Evolutionary conservation across 805 yeast genomes (phyloP), one percentile per base, ranked within the genome.

Genomic region (Lachancea thermotolerans): DNA sequence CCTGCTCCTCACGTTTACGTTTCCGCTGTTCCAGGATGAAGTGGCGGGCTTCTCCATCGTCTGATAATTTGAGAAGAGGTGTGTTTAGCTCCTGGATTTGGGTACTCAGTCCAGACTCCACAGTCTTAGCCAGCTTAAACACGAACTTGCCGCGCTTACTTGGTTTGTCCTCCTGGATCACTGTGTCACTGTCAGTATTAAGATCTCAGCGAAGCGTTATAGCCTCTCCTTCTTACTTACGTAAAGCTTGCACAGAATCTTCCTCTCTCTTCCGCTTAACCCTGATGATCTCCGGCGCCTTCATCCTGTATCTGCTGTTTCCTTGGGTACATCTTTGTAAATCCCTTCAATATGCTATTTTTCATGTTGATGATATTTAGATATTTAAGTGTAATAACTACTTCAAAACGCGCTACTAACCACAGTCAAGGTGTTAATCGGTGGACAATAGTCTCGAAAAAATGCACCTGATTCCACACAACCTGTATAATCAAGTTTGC

Each of bases 251-350:
- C 18, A 91, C 71, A 2, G 97, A 95, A 53, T 87, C 96, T 56
- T 88, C 93, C 43, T 79, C 81, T 48, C 96, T 73, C 58, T 84
- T 83, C 47, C 98, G 75, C 65, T 93, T 91, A 60, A 91, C 85
- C 48, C 96, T 75, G 36, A 91, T 80, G 21, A 84, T 71, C 43
- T 75, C 76, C 1, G 95, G 95, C 10, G 56, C 49, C 25, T 49
- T 35, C 50, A 50, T 49, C 30, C 6, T 40, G 10, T 37, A 32
- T 30, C 17, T 31, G 15, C 6, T 14, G 37, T 15, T 4, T 15
- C 21, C 10, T 14, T 14, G 10, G n/a, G 29, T 7, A 16, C 15
- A 4, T 30, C 33, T 30, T 14, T 12, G 12, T 14, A 14, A 30
- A 4, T 30, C 14, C 25, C 25, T 21, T 21, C 25, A 21, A 21